Evolutionary conservation across 345 rosid genomes (phyloP), one percentile per base, ranked within the genome.

Genomic region (Murraya paniculata): DNA sequence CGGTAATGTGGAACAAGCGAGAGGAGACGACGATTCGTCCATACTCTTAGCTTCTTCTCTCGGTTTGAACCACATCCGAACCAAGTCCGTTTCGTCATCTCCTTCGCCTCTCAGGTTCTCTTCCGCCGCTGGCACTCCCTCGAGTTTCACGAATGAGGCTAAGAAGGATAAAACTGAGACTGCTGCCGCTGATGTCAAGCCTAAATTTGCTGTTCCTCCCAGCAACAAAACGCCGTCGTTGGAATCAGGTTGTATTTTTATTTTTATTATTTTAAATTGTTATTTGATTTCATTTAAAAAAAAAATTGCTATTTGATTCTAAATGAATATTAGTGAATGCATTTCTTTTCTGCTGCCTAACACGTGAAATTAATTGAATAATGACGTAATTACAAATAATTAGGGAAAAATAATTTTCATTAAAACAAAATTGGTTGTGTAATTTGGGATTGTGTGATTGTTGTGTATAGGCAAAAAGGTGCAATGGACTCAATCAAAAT

Each of bases 21-120:
- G 65, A 13, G 76, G 67, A 18, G 57, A 71, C 66, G 61, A 64
- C 56, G 84, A 79, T 67, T 57, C 88, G 25, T 58, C 90, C 33
- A 87, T 88, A 30, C 87, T 91, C 71, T 72, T 85, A 10, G 85
- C 96, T 64, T 89, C 96, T 6, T 82, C 90, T 22, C 87, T 92
- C 21, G 92, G 95, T 70, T 82, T 96, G 72, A 94, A 96, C 71
- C 90, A 90, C 66, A 96, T 96, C 68, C 87, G 79, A 81, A 96
- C 98, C 35, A 93, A 88, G 78, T 92, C 95, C 19, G 68, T 65
- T 74, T 82, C 87, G 14, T 82, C 88, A 11, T 70, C 83, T 33
- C 86, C 81, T 18, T 90, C 94, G 67, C 89, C 94, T 75, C 87
- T 92, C 60, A 80, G 94, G 70, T 84, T 89, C 67, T 85, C 90